Evolutionary conservation across 306 rosid genomes (phyloP).

Genomic region (Fragaria vesca): DNA sequence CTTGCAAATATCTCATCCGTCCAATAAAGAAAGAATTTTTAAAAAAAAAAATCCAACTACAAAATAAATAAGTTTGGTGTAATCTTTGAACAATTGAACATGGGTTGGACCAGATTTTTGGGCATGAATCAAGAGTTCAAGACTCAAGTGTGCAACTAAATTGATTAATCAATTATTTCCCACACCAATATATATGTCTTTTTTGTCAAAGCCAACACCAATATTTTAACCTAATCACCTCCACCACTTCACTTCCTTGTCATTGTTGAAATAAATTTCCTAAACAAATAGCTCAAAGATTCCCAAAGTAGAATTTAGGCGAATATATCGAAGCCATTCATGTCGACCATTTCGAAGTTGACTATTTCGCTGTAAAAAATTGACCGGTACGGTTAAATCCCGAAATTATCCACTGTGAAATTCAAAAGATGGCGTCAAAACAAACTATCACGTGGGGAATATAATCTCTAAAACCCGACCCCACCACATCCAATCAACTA

Average conservation of each 20-base stretch:
- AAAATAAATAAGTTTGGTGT: neutral
- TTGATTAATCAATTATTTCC: neutral
- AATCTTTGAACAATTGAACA: neutral
- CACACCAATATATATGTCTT: neutral
- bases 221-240: neutral
- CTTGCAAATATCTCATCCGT: too few species aligned
- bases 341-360: neutral
- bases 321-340: neutral
- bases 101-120: conserved; percentile 21
- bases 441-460: neutral
- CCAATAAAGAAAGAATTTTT: too few species aligned
- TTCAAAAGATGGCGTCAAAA: neutral
- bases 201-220: too few species aligned
- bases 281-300: neutral
- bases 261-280: neutral
- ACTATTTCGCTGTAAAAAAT: neutral
- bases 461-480: neutral
- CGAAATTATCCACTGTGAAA: neutral
- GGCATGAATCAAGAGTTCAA: neutral
- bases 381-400: neutral
- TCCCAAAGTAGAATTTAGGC: neutral
- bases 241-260: neutral
- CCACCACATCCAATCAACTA: neutral
- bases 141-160: neutral
- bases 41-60: too few species aligned